These are phyloP conservation scores for Eimeria brunetti DNA, from an alignment of 169 alveolate genomes.

Conservation along the genomic window DNA sequence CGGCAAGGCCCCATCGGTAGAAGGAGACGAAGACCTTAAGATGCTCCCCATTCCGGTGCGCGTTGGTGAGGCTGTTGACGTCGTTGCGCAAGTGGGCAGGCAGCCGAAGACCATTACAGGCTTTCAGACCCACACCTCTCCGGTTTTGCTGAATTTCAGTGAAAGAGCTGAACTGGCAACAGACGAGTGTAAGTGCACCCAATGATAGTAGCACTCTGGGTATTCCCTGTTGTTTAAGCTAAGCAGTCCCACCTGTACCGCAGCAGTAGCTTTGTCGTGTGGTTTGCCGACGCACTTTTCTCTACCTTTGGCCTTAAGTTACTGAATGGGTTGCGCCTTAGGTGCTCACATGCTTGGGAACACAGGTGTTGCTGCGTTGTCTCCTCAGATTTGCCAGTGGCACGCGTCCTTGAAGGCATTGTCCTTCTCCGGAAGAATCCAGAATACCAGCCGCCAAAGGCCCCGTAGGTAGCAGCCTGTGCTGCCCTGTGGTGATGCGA, in stretches of 20 bases:
- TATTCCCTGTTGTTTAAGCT: not conserved
- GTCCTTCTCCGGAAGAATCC: constrained; percentile 85
- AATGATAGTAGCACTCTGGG: not conserved
- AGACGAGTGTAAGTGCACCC: constrained; percentile 81
- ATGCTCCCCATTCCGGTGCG: constrained; percentile 93
- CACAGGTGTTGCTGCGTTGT: not conserved
- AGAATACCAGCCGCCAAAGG: constrained; percentile 82
- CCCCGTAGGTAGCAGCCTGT: constrained; percentile 21
- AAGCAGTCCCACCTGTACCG: not conserved
- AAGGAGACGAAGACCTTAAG: constrained; percentile 90
- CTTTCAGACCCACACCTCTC: constrained; percentile 99
- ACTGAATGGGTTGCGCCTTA: not conserved
- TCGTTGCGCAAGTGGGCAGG: constrained; percentile 94
- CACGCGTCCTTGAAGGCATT: constrained; percentile 82
- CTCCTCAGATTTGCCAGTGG: constrained; percentile 75
- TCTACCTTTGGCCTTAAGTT: not conserved
- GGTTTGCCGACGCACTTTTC: not conserved
- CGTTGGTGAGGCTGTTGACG: constrained; percentile 97
- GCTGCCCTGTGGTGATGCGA: not conserved
- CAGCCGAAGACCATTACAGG: constrained; percentile 86
- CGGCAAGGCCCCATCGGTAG: not conserved
- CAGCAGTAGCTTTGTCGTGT: not conserved
- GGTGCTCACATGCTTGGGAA: not conserved
- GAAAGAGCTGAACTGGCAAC: constrained; percentile 86
- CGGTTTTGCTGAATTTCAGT: constrained; percentile 91